phyloP scores from a whole-genome alignment of 2,329 filamentous ascomycete genomes.

The Xylariaceae sp. region DNA sequence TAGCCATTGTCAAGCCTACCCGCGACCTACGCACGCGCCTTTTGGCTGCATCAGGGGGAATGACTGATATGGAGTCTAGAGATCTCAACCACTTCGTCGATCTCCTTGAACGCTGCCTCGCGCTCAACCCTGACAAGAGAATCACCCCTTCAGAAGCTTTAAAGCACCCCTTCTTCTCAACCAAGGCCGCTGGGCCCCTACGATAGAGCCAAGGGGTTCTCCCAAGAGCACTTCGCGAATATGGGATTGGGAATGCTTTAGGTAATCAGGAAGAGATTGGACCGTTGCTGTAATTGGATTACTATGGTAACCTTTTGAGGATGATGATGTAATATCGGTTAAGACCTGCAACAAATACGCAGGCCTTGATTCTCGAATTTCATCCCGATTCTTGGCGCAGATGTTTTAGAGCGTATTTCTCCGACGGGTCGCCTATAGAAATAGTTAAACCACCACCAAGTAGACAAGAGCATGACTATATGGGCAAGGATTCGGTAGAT shows the following conservation, averaged over 20 bases:
- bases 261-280: slow-evolving; percentile 5
- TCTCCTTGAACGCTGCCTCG: slow-evolving; percentile 84
- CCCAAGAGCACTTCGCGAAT: slow-evolving; percentile 6
- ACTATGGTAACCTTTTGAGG: not conserved
- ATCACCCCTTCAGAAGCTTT: slow-evolving; percentile 86
- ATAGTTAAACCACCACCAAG: slow-evolving; percentile 18
- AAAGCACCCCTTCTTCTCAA: slow-evolving; percentile 82
- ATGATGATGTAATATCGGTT: not conserved
- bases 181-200: slow-evolving; percentile 36
- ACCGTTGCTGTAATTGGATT: slow-evolving; percentile 15
- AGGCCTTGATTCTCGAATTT: not conserved
- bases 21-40: slow-evolving; percentile 84
- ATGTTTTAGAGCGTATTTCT: not conserved
- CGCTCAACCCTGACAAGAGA: slow-evolving; percentile 90
- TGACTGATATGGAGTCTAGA: slow-evolving; percentile 75
- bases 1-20: slow-evolving; percentile 75
- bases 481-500: slow-evolving; percentile 15
- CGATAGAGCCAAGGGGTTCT: slow-evolving; percentile 18
- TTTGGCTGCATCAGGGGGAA: slow-evolving; percentile 72
- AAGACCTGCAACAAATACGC: not conserved
- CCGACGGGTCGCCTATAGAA: slow-evolving; percentile 12
- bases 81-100: slow-evolving; percentile 86
- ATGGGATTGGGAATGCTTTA: not conserved
- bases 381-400: not conserved
- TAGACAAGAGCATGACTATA: not conserved